Conservation (phyloP, 768 basidiomycete species). For the Boletus vinaceobasis region DNA sequence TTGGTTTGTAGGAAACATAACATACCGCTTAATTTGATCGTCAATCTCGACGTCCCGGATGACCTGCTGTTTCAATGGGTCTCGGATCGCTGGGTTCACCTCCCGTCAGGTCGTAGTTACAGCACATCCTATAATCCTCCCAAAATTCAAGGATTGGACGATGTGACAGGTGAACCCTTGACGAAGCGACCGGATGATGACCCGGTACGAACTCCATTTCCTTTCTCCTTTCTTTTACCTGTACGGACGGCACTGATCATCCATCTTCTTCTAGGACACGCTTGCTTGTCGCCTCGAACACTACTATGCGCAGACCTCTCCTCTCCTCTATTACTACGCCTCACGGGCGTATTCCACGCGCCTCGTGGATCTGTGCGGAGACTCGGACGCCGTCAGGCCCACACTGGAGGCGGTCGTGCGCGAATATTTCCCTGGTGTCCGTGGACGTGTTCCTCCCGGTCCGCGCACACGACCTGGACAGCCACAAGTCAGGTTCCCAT, state of each 20-base stretch:
- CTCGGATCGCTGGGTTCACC: constrained; percentile 82
- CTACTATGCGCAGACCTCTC: constrained; percentile 78
- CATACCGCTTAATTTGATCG: constrained; percentile 70
- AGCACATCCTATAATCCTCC: constrained; percentile 85
- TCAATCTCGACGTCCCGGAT: constrained; percentile 82
- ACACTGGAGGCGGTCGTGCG: constrained; percentile 60
- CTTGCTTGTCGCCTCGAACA: constrained; percentile 70
- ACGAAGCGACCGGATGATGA: constrained; percentile 83
- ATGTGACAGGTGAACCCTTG: constrained; percentile 80
- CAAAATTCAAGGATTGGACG: constrained; percentile 71
- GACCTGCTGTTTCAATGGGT: constrained; percentile 78
- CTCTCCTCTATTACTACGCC: constrained; percentile 71
- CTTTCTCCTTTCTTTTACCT: background rate
- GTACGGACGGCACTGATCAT: constrained; percentile 4
- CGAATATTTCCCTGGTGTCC: constrained; percentile 51
- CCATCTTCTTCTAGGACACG: constrained; percentile 50
- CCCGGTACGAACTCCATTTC: constrained; percentile 49
- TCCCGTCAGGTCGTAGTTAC: constrained; percentile 83
- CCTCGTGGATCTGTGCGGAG: constrained; percentile 57
- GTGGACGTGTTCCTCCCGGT: constrained; percentile 40
- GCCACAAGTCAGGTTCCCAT: constrained; percentile 14
- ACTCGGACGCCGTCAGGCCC: constrained; percentile 82
- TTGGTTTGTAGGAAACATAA: constrained; percentile 46
- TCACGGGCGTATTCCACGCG: constrained; percentile 41
- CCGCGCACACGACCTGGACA: constrained; percentile 17